Percentiles rank a stretch among this genome's conserved stretches.
Evolutionary conservation across 768 basidiomycete species (phyloP).

Genomic region (Auriscalpium microsporum): DNA sequence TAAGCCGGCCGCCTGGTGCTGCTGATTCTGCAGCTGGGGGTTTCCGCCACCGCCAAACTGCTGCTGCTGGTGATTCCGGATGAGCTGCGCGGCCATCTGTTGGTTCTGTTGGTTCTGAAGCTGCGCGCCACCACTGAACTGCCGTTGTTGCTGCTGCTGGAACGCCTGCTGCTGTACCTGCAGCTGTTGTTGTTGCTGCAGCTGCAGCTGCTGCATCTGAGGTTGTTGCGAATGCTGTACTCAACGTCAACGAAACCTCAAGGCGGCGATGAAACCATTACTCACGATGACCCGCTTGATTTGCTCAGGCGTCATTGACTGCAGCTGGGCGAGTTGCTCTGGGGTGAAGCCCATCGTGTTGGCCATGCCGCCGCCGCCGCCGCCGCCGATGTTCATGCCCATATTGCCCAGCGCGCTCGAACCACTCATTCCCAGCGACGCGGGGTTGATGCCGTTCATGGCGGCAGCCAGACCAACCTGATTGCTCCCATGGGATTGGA

Average conservation of each 20-base stretch:
- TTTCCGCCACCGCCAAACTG: background rate
- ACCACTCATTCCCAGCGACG: slow-evolving; percentile 9
- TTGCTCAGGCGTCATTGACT: slow-evolving; percentile 10
- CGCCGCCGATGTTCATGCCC: slow-evolving; percentile 9
- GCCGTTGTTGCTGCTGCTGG: slow-evolving; percentile 16
- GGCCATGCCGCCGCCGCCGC: slow-evolving; percentile 5
- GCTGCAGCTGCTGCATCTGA: background rate
- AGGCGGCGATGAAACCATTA: background rate
- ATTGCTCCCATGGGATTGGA: slow-evolving; percentile 8
- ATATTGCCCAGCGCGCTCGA: slow-evolving; percentile 9
- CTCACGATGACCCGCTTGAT: slow-evolving; percentile 1
- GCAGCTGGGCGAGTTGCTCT: slow-evolving; percentile 11
- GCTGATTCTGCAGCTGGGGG: slow-evolving; percentile 9
- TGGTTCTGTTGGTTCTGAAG: slow-evolving; percentile 12
- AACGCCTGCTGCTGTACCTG: background rate
- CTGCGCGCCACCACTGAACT: background rate
- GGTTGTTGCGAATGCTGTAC: slow-evolving; percentile 2
- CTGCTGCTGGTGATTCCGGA: slow-evolving; percentile 5
- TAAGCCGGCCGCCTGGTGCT: slow-evolving; percentile 14
- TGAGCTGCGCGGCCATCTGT: slow-evolving; percentile 10
- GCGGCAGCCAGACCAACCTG: slow-evolving; percentile 8
- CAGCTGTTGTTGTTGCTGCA: slow-evolving; percentile 5
- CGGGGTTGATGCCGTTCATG: slow-evolving; percentile 17
- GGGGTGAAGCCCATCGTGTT: slow-evolving; percentile 7
- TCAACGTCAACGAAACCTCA: background rate